phyloP scores from a whole-genome alignment of 257 asterid genomes.

The Pogostemon cablin region DNA sequence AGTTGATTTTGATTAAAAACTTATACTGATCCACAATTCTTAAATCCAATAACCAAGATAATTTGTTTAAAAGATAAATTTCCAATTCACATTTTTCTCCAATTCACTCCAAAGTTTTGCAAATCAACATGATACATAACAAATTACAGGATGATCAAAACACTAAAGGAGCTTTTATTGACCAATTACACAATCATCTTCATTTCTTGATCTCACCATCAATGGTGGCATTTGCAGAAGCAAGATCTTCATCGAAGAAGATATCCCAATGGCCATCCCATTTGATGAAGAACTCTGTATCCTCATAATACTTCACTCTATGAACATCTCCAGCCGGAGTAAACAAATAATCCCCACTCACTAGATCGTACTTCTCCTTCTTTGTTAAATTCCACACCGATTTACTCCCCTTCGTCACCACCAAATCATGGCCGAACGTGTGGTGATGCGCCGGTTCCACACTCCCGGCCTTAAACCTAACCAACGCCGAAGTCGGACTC shows the following conservation, averaged over 20 bases:
- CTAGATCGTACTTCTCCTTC: slow-evolving; percentile 60
- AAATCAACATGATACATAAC: background rate
- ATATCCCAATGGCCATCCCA: slow-evolving; percentile 97
- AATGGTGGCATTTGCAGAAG: slow-evolving; percentile 69
- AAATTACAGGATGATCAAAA: background rate
- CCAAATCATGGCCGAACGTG: slow-evolving; percentile 85
- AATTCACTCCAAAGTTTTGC: background rate
- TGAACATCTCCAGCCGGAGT: slow-evolving; percentile 90
- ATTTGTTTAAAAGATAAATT: no score
- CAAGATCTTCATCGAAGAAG: slow-evolving; percentile 76
- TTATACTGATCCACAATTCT: no score
- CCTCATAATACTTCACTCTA: slow-evolving; percentile 71
- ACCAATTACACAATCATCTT: background rate
- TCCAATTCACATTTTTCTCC: no score
- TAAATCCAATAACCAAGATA: no score
- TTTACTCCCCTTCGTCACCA: slow-evolving; percentile 72
- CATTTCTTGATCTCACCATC: slow-evolving; percentile 31
- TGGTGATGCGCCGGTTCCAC: slow-evolving; percentile 94
- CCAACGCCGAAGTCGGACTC: slow-evolving; percentile 83
- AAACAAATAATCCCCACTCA: slow-evolving; percentile 73
- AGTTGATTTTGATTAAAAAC: no score
- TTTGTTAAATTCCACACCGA: slow-evolving; percentile 83
- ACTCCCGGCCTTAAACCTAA: slow-evolving; percentile 77
- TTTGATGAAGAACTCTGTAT: slow-evolving; percentile 88
- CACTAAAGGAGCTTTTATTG: background rate